Base-by-base conservation (phyloP, 1,284 basidiomycete species). In the Sphagnurus paluster region DNA sequence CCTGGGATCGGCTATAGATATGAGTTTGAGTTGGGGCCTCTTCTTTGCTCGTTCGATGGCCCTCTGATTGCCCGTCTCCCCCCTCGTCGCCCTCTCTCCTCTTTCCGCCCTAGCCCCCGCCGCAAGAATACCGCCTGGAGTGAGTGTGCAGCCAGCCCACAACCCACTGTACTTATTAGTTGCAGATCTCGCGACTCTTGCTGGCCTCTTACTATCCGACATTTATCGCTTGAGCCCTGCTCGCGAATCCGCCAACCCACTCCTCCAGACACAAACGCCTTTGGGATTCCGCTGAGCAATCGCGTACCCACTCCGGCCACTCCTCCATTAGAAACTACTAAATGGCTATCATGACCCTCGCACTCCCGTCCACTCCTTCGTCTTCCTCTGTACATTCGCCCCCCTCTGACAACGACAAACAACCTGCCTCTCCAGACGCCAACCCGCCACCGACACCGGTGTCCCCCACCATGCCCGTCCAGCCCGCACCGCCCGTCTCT, bases 151-250 rank as follows among this genome's bases (percentile, higher is more conserved):
- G 8, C n/a, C 17, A 33, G 2, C 35, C 37, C 46, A 39, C 20
- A 33, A 43, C 20, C 28, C 20, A 30, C 42, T 17, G 11, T 33
- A 34, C 17, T 44, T 40, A 38, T 41, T 40, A 39, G 26, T 30
- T 19, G 29, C 67, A 91, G 87, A 78, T 82, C 89, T 93, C 91
- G 90, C 90, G 91, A 93, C 91, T 90, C 91, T 91, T 87, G 83
- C 79, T 87, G 86, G 87, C 84, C 76, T 79, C 85, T 77, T 66
- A 68, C 68, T 61, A 59, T 64, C 76, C 77, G 72, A 53, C 60
- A 57, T 46, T 64, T 68, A 70, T 56, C 82, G 83, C 83, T 83
- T 78, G 86, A 87, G 84, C 81, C 63, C 71, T 63, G 79, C 82
- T 83, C 82, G 79, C 80, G 80, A 71, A 43, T 14, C 61, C 53